Conservation (phyloP, 225 moss, liverwort and hornwort genomes). For the Takakia lepidozioides region DNA sequence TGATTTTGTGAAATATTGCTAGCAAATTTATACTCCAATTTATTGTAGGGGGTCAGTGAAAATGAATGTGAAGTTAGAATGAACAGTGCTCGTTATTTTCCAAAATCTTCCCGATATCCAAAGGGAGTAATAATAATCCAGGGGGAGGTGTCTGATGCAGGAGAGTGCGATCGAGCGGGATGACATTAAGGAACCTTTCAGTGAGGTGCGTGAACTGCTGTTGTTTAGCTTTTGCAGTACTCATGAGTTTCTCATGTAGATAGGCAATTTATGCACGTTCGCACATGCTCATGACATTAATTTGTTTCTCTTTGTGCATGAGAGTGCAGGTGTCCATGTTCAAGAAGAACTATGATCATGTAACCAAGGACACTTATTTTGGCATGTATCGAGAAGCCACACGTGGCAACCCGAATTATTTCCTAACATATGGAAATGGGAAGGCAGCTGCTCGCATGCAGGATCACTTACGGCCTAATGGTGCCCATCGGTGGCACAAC, state of each 20-base stretch:
- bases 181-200: constrained; percentile 85
- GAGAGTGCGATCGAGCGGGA: constrained; percentile 98
- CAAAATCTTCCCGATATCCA: too few relatives aligned
- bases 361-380: constrained; percentile 96
- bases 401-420: constrained; percentile 95
- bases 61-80: too few relatives aligned
- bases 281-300: too few relatives aligned
- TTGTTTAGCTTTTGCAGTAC: too few relatives aligned
- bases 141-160: constrained; percentile 22
- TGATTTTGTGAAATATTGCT: too few relatives aligned
- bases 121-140: too few relatives aligned
- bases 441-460: constrained; percentile 97
- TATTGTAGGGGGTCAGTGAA: too few relatives aligned
- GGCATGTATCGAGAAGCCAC: constrained; percentile 95
- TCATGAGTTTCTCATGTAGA: too few relatives aligned
- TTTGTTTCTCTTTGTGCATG: too few relatives aligned
- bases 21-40: too few relatives aligned
- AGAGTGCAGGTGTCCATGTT: constrained; percentile 73
- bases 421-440: constrained; percentile 95
- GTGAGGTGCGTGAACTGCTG: constrained; percentile 70
- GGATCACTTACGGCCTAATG: constrained; percentile 87
- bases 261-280: too few relatives aligned
- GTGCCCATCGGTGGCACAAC: constrained; percentile 99
- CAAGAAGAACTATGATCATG: constrained; percentile 99
- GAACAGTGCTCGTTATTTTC: too few relatives aligned